Conservation (phyloP, 352 stramenopile species). For the Sclerospora graminicola region DNA sequence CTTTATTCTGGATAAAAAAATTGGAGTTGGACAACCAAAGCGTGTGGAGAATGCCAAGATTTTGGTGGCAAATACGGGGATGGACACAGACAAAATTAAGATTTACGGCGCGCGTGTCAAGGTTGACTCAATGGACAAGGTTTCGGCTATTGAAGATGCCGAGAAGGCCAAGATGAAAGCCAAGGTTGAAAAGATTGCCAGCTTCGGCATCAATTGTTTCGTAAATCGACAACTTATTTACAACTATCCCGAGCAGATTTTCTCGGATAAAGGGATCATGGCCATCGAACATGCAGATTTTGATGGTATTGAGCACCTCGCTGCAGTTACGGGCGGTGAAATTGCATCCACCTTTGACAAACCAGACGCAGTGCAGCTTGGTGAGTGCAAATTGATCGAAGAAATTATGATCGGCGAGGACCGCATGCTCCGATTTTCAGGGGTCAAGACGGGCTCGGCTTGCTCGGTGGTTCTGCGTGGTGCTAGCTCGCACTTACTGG, state of each 20-base stretch:
- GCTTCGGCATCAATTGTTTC: constrained; percentile 98
- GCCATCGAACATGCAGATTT: constrained; percentile 99
- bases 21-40: constrained; percentile 92
- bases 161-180: constrained; percentile 98
- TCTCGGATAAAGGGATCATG: constrained; percentile 97
- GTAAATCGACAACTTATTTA: constrained; percentile 99
- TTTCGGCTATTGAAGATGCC: constrained; percentile 97
- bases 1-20: constrained; percentile 97
- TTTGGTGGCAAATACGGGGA: constrained; percentile 97
- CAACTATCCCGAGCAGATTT: constrained; percentile 98
- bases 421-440: constrained; percentile 93
- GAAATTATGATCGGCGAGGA: constrained; percentile 99
- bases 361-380: constrained; percentile 93
- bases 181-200: constrained; percentile 97
- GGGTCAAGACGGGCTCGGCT: constrained; percentile 92
- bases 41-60: constrained; percentile 98
- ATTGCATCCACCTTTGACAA: constrained; percentile 98
- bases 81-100: constrained; percentile 99
- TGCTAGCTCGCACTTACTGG: constrained; percentile 92
- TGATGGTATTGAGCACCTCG: constrained; percentile 97
- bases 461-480: constrained; percentile 94
- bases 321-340: constrained; percentile 92
- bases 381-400: constrained; percentile 96
- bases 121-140: constrained; percentile 98
- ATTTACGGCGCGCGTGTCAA: constrained; percentile 97